Evolutionary conservation across 768 basidiomycete genomes (phyloP).

Genomic region (Megacollybia marginata): DNA sequence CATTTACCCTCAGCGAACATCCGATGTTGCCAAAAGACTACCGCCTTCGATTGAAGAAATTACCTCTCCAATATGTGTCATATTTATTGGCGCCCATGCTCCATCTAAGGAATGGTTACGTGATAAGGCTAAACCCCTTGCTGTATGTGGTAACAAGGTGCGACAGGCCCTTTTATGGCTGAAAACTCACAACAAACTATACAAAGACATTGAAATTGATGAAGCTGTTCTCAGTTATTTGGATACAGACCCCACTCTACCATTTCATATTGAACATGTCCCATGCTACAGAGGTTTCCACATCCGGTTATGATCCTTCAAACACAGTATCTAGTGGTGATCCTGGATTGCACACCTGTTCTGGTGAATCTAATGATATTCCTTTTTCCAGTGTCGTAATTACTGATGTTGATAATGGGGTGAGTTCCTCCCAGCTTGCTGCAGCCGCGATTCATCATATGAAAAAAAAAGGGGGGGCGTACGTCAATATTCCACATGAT

Average conservation of each 20-base stretch:
- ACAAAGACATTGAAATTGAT: background rate
- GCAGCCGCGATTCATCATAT: slow-evolving; percentile 17
- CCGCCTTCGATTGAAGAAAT: no score
- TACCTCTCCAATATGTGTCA: no score
- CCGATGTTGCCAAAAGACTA: no score
- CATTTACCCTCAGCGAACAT: no score
- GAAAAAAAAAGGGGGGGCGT: slow-evolving; percentile 8
- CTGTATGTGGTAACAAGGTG: background rate
- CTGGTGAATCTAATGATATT: background rate
- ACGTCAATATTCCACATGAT: slow-evolving; percentile 9
- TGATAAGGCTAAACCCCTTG: no score
- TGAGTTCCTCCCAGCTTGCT: slow-evolving; percentile 6
- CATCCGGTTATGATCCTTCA: background rate
- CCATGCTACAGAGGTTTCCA: background rate
- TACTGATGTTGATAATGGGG: slow-evolving; percentile 14
- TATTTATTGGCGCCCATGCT: no score
- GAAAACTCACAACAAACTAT: background rate
- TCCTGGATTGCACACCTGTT: background rate
- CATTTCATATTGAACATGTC: background rate
- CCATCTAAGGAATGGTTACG: no score
- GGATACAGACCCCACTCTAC: background rate
- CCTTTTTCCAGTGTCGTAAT: slow-evolving; percentile 5
- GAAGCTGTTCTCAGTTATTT: background rate
- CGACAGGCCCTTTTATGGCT: background rate
- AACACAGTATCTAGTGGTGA: no score